Evolutionary conservation across 768 basidiomycete species (phyloP).

Genomic region (Mycena polygramma): DNA sequence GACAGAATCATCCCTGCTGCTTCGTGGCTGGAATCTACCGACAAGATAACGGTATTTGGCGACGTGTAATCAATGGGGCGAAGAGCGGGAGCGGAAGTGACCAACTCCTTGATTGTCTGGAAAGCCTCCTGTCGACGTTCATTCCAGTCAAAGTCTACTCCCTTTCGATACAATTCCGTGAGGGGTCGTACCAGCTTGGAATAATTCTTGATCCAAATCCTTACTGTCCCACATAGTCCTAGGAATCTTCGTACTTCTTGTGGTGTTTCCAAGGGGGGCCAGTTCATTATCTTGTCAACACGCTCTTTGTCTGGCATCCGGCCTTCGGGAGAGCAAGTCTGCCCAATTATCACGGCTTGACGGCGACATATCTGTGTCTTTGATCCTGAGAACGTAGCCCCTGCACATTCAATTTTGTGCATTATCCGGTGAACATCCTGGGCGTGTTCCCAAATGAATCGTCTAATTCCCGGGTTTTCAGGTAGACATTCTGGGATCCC

Average conservation of each 20-base stretch:
- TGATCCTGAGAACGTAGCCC: constrained; percentile 49
- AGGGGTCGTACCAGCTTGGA: constrained; percentile 40
- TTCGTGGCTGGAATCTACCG: constrained; percentile 50
- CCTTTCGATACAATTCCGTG: constrained; percentile 39
- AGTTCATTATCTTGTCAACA: constrained; percentile 40
- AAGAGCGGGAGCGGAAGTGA: constrained; percentile 43
- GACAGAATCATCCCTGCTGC: constrained; percentile 48
- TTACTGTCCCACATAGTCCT: constrained; percentile 42
- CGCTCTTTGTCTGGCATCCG: constrained; percentile 40
- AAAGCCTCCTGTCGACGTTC: constrained; percentile 38
- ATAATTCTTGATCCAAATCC: constrained; percentile 41
- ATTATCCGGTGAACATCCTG: constrained; percentile 45
- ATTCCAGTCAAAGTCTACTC: constrained; percentile 47
- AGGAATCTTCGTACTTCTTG: constrained; percentile 47
- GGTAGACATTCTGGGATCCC: constrained; percentile 35
- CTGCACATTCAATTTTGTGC: constrained; percentile 43
- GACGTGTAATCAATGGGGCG: constrained; percentile 49
- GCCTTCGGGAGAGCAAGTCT: constrained; percentile 46
- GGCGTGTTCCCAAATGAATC: constrained; percentile 55
- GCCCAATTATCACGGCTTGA: constrained; percentile 44
- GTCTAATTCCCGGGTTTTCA: constrained; percentile 40
- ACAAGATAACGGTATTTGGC: constrained; percentile 40
- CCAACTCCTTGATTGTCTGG: constrained; percentile 44
- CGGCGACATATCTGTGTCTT: constrained; percentile 46
- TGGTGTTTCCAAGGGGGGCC: constrained; percentile 40